phyloP scores from a whole-genome alignment of 257 asterid species.

The Nicotiana otophora region DNA sequence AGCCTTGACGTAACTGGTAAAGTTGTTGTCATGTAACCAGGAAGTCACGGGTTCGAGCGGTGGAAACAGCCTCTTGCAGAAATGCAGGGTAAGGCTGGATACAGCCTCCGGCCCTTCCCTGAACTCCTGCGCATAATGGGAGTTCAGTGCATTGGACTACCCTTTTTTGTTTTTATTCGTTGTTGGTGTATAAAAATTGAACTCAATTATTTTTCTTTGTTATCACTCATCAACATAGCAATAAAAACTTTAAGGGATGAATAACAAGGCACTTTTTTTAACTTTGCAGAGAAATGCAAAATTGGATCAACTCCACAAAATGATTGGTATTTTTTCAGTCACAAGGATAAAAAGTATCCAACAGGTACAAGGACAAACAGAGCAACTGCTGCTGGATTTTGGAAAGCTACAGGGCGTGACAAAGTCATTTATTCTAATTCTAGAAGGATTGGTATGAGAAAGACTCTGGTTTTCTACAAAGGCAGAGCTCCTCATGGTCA shows the following conservation, averaged over 20 bases:
- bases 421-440: constrained; percentile 63
- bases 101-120: too few species aligned
- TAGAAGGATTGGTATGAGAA: constrained; percentile 75
- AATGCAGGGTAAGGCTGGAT: too few species aligned
- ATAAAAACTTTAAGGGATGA: not conserved
- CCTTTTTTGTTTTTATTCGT: not conserved
- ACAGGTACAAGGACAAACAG: constrained; percentile 86
- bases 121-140: too few species aligned
- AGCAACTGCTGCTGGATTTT: constrained; percentile 85
- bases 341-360: constrained; percentile 85
- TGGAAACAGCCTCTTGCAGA: too few species aligned
- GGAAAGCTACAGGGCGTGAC: constrained; percentile 96
- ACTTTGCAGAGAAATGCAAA: constrained; percentile 59
- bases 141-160: too few species aligned
- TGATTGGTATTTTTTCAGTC: constrained; percentile 93
- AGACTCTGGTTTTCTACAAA: constrained; percentile 74
- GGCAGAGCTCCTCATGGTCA: constrained; percentile 93
- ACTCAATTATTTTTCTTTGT: not conserved
- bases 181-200: not conserved
- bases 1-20: too few species aligned
- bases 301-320: constrained; percentile 86
- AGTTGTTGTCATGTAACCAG: too few species aligned
- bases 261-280: not conserved
- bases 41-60: too few species aligned
- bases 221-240: too few species aligned